Conservation (phyloP, 441 rosid species). For the Populus hybrid region DNA sequence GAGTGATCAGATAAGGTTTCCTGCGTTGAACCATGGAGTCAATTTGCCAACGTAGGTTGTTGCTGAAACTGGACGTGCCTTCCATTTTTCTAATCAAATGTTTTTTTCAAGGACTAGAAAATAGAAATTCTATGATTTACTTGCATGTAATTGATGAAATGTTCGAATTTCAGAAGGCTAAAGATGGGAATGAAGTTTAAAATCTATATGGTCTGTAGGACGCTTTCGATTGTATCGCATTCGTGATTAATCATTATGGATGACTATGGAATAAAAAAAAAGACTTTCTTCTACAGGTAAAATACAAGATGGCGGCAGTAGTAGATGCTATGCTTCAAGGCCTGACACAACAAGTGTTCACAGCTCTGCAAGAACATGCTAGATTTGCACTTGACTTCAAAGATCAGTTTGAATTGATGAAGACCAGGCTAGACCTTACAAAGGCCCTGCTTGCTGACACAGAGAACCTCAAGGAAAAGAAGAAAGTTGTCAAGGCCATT, state of each 20-base stretch:
- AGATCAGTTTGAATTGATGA: constrained; percentile 9
- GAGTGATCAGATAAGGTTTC: neutral
- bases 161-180: neutral
- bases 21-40: neutral
- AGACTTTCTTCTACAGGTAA: neutral
- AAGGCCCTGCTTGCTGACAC: constrained; percentile 13
- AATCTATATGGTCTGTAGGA: neutral
- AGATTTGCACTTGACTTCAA: constrained; percentile 5
- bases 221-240: neutral
- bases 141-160: neutral
- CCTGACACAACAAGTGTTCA: constrained; percentile 10
- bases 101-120: neutral
- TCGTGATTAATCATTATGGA: neutral
- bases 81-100: neutral
- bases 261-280: neutral
- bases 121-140: neutral
- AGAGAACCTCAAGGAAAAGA: constrained; percentile 1
- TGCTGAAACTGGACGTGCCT: no score
- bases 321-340: neutral
- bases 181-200: neutral
- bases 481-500: neutral
- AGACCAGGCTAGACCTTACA: constrained; percentile 7
- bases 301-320: neutral
- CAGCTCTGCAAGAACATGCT: neutral
- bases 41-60: neutral